Evolutionary conservation across 352 stramenopile species (phyloP), one percentile per base, ranked within the genome.

Genomic region (Pythium folliculosum): DNA sequence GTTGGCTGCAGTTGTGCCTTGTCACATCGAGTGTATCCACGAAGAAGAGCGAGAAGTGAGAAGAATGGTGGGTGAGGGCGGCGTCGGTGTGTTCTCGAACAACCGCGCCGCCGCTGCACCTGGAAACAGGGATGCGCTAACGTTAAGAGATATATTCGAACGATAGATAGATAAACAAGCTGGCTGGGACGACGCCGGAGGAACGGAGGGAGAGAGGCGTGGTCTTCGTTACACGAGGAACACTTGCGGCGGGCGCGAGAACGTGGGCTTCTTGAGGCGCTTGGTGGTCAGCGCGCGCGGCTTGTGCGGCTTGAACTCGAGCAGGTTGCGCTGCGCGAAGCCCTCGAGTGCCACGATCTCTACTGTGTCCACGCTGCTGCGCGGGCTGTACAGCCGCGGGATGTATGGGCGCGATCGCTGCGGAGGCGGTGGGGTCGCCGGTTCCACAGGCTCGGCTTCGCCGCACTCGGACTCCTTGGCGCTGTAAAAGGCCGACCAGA

Each of bases 241-340:
- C 16, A 59, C 13, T 23, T 19, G 40, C 17, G 51, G 37, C 19
- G 37, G 19, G 10, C 23, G 38, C 25, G 44, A 48, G 30, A 55
- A n/a, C 25, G 16, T 63, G 12, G 14, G 30, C 49, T 71, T 71
- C 38, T 71, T 66, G 65, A 59, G 13, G 37, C 58, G 52, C 45
- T 59, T 68, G 52, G 59, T 68, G 17, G 32, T 72, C 17, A 72
- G 47, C 13, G 14, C 23, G 27, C 59, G 59, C 8, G 66, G 66
- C n/a, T 64, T 72, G 1, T 63, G 58, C 10, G 65, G 66, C 52
- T 72, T 72, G 52, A 67, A 72, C 22, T 51, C 55, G 32, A 68
- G 59, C 23, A 72, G 23, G 54, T 67, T 72, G 27, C 52, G 43
- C 60, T 55, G n/a, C 16, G 47, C 32, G 7, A 68, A 64, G 44